phyloP scores from a whole-genome alignment of 352 stramenopile species.

The Aphanomyces invadans region DNA sequence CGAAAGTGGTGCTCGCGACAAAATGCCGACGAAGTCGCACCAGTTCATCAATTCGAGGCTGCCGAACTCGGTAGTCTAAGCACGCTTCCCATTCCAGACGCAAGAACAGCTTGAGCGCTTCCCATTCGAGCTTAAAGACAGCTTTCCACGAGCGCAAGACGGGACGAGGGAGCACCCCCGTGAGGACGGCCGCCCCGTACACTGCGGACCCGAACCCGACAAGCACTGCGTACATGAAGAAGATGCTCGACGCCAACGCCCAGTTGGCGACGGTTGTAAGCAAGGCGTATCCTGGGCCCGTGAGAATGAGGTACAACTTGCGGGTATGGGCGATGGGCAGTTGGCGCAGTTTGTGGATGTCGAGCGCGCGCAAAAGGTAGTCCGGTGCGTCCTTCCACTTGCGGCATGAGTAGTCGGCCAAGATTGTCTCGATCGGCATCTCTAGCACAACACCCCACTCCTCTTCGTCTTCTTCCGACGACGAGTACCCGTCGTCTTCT shows the following conservation, averaged over 20 bases:
- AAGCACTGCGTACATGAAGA: slow-evolving; percentile 14
- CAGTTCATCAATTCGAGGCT: slow-evolving; percentile 11
- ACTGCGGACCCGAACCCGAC: slow-evolving; percentile 18
- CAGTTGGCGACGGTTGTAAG: not conserved
- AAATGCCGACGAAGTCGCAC: not conserved
- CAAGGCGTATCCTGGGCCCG: not conserved
- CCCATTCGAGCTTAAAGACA: slow-evolving; percentile 4
- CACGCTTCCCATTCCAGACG: slow-evolving; percentile 14
- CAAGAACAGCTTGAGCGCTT: slow-evolving; percentile 20
- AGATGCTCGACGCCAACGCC: slow-evolving; percentile 9
- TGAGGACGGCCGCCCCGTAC: not conserved
- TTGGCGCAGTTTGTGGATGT: slow-evolving; percentile 7
- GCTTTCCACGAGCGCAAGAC: not conserved
- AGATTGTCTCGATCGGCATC: slow-evolving; percentile 3
- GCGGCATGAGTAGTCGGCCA: not conserved
- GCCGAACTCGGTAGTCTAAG: slow-evolving; percentile 17
- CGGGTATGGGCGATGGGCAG: not conserved
- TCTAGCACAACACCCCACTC: slow-evolving; percentile 5
- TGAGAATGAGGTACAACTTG: slow-evolving; percentile 19
- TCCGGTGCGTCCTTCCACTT: slow-evolving; percentile 16
- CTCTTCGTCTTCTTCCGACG: slow-evolving; percentile 19
- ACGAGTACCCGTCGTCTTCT: slow-evolving; percentile 15
- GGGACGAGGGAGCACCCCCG: not conserved
- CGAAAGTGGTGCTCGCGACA: no score
- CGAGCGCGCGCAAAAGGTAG: not conserved